A percentile compares a stretch with the other conserved stretches of the same genome.
These are phyloP conservation scores for Fusarium sp. DNA, from an alignment of 2,329 filamentous ascomycete genomes.

Conservation along the genomic window DNA sequence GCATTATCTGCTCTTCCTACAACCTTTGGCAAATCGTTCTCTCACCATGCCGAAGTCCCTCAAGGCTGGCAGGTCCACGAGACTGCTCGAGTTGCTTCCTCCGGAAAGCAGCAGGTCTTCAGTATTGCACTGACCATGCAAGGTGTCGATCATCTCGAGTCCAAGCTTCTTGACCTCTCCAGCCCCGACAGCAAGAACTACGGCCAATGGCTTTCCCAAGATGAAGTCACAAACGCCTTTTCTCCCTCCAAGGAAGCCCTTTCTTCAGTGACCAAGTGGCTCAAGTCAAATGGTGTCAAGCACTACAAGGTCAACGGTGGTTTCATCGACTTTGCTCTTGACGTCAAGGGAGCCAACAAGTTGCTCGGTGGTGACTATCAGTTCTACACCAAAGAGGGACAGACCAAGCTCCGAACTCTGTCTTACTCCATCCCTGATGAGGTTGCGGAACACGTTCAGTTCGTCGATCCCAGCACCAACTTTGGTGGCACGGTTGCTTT, in stretches of 20 bases:
- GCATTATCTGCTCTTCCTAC: conserved; percentile 12
- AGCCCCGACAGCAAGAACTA: conserved; percentile 29
- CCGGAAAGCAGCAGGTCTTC: conserved; percentile 24
- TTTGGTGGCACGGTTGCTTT: conserved; percentile 26
- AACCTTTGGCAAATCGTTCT: conserved; percentile 17
- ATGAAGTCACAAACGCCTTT: conserved; percentile 4
- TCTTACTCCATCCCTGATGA: conserved; percentile 28
- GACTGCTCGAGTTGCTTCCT: background rate
- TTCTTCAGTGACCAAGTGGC: conserved; percentile 27
- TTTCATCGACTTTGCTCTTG: conserved; percentile 30
- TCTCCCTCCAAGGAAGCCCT: conserved; percentile 13
- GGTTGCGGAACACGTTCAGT: conserved; percentile 14
- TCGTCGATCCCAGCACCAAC: conserved; percentile 31
- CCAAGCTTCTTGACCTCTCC: conserved; percentile 29
- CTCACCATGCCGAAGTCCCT: conserved; percentile 8
- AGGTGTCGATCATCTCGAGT: conserved; percentile 26
- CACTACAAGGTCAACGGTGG: conserved; percentile 27
- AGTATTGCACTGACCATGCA: conserved; percentile 30
- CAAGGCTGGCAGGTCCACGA: conserved; percentile 19
- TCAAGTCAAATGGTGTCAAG: conserved; percentile 27
- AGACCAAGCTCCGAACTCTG: conserved; percentile 26
- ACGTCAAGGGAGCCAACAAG: conserved; percentile 12
- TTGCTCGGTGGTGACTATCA: conserved; percentile 23
- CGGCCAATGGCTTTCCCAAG: conserved; percentile 25
- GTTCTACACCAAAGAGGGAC: conserved; percentile 22